phyloP scores from a whole-genome alignment of 169 alveolate species.

The Plasmodium knowlesi region DNA sequence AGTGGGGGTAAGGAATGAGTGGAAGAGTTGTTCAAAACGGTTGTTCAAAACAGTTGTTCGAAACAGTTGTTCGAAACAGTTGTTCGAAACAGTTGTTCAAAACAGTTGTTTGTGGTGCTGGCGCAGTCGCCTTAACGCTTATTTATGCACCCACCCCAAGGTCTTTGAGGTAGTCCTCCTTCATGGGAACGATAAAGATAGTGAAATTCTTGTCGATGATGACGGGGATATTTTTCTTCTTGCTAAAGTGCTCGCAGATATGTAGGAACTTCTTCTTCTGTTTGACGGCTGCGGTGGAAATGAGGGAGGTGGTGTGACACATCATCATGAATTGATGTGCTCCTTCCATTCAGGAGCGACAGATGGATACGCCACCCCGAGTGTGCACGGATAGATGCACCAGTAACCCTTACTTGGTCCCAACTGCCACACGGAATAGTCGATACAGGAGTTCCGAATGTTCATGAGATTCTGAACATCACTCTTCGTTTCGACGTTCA shows the following conservation, averaged over 20 bases:
- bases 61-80: too few relatives aligned
- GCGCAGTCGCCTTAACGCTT: not conserved
- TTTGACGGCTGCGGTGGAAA: not conserved
- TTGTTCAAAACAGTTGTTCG: too few relatives aligned
- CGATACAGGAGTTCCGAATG: constrained; percentile 7
- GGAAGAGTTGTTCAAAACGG: not conserved
- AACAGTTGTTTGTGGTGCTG: too few relatives aligned
- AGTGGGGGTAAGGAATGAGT: not conserved
- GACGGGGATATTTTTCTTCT: constrained; percentile 53
- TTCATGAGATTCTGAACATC: constrained; percentile 46
- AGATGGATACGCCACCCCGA: not conserved
- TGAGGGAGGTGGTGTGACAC: not conserved
- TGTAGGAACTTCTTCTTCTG: constrained; percentile 48
- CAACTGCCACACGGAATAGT: constrained; percentile 44
- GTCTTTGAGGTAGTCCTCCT: constrained; percentile 47
- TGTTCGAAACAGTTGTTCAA: too few relatives aligned
- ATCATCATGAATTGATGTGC: not conserved
- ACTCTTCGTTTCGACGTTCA: constrained; percentile 61
- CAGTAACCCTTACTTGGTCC: constrained; percentile 7
- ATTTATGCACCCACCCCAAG: constrained; percentile 9
- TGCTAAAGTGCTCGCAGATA: constrained; percentile 54
- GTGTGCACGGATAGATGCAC: not conserved
- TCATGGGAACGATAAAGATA: constrained; percentile 32
- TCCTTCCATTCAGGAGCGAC: not conserved
- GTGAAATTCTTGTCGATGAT: constrained; percentile 16